Percentiles rank a stretch among this genome's conserved stretches.
Conservation (phyloP, 768 basidiomycete species). For the Tylopilus subfusipes region DNA sequence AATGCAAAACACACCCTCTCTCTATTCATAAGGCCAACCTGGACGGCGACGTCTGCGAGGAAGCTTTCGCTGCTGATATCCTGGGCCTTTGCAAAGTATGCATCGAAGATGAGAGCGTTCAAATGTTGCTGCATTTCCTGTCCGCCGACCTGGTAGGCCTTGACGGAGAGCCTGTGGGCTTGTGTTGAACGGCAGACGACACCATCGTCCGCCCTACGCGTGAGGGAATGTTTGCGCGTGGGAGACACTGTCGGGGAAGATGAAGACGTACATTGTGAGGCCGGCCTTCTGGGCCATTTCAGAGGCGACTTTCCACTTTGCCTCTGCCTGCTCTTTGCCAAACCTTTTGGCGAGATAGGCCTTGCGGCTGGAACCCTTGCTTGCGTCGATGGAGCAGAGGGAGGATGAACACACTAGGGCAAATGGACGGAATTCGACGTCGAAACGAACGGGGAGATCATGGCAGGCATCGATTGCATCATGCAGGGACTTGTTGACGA, state of each 20-base stretch:
- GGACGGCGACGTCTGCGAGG: constrained; percentile 38
- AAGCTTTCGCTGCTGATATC: constrained; percentile 36
- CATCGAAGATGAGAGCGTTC: constrained; percentile 39
- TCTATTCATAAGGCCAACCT: constrained; percentile 39
- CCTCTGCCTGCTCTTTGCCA: constrained; percentile 26
- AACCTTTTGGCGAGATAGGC: constrained; percentile 25
- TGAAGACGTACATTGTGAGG: constrained; percentile 21
- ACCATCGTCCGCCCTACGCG: constrained; percentile 36
- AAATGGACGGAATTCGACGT: constrained; percentile 37
- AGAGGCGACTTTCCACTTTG: constrained; percentile 24
- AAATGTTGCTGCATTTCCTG: constrained; percentile 36
- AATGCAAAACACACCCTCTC: constrained; percentile 30
- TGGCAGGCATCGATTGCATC: constrained; percentile 35
- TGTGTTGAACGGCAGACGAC: constrained; percentile 38
- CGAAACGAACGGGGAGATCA: constrained; percentile 32
- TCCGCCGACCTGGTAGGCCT: constrained; percentile 42
- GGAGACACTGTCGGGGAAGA: neutral
- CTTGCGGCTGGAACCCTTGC: constrained; percentile 20
- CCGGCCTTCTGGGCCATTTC: constrained; percentile 32
- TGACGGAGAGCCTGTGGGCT: constrained; percentile 43
- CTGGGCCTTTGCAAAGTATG: constrained; percentile 38
- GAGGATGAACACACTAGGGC: constrained; percentile 26
- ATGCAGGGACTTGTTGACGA: constrained; percentile 36
- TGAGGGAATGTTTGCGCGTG: neutral
- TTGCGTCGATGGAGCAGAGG: constrained; percentile 15